Base-by-base conservation (phyloP, 2,329 filamentous ascomycete species). In the Decorospora gaudefroyi region DNA sequence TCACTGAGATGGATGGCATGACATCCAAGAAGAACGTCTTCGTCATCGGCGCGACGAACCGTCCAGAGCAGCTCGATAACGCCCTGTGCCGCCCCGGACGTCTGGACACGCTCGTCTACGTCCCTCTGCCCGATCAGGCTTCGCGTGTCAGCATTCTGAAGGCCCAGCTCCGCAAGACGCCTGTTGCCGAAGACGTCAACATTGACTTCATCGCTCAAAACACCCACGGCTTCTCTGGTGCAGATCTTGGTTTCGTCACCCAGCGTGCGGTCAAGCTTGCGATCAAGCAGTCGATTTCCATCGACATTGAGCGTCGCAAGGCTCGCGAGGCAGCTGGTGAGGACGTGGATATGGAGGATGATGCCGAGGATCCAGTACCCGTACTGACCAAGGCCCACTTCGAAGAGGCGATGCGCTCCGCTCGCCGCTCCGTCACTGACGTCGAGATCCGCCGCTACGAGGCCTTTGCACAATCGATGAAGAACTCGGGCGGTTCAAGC, bases 21-120 rank as follows among this genome's bases (percentile, higher is more conserved):
- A 97, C 92, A 31, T 96, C 92, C 26, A 99, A 99, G 88, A 99
- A 99, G 88, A 99, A 99, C 72, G 93, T 99, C 56, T 99, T 99
- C 76, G 93, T 99, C 57, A 99, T 99, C 64, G 93, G 93, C 72
- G 93, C 93, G 31, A 99, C 93, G 74, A 99, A 99, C 80, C 84
- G 93, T 78, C 93, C 93, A 29, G 93, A 99, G 79, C 93, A 97
- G 79, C 88, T 99, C 49, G 93, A 99, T 74, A 93, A 93, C 71
- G 93, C 93, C 62, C 83, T 99, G 63, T 96, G 92, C 83, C 91
- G 93, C 82, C 93, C 93, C 44, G 93, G 93, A 62, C 93, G 93
- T 90, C 87, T 99, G 34, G 93, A 99, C 74, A 97, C 92, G 25
- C 85, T 99, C 59, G 93, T 99, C 74, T 99, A 99, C 72, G 93